phyloP scores from a whole-genome alignment of 2,329 filamentous ascomycete genomes.

The Amphichorda felina region DNA sequence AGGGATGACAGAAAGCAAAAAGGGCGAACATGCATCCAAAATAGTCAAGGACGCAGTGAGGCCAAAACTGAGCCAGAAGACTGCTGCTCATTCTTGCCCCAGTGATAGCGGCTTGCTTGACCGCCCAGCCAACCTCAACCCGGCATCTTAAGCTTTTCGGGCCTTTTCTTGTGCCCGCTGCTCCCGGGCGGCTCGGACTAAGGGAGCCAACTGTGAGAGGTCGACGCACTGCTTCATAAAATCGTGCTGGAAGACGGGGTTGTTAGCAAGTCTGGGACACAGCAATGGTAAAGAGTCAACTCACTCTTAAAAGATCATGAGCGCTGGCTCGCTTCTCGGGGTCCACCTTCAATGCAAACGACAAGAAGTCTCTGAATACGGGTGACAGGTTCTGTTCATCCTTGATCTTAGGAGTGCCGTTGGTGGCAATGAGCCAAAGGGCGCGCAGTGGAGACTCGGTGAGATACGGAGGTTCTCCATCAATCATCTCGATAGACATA shows the following conservation, averaged over 20 bases:
- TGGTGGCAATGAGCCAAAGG: slow-evolving; percentile 91
- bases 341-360: slow-evolving; percentile 90
- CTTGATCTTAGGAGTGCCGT: slow-evolving; percentile 90
- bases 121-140: background rate
- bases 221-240: slow-evolving; percentile 72
- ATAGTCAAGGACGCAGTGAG: too few species aligned
- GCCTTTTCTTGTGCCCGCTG: slow-evolving; percentile 79
- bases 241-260: slow-evolving; percentile 44
- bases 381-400: slow-evolving; percentile 73
- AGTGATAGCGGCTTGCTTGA: too few species aligned
- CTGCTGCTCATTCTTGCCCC: too few species aligned
- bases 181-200: slow-evolving; percentile 76
- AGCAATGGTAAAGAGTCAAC: slow-evolving; percentile 17
- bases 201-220: slow-evolving; percentile 65
- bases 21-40: too few species aligned
- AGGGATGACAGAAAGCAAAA: too few species aligned
- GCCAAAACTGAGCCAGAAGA: too few species aligned
- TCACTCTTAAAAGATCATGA: slow-evolving; percentile 82
- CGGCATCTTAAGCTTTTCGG: slow-evolving; percentile 37
- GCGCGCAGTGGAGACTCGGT: slow-evolving; percentile 90
- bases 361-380: slow-evolving; percentile 83
- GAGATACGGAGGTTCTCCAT: slow-evolving; percentile 92
- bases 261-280: slow-evolving; percentile 1
- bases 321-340: slow-evolving; percentile 94
- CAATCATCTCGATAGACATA: slow-evolving; percentile 99